phyloP scores from a whole-genome alignment of 2,329 filamentous ascomycete species.

The Clarireedia hainanense region DNA sequence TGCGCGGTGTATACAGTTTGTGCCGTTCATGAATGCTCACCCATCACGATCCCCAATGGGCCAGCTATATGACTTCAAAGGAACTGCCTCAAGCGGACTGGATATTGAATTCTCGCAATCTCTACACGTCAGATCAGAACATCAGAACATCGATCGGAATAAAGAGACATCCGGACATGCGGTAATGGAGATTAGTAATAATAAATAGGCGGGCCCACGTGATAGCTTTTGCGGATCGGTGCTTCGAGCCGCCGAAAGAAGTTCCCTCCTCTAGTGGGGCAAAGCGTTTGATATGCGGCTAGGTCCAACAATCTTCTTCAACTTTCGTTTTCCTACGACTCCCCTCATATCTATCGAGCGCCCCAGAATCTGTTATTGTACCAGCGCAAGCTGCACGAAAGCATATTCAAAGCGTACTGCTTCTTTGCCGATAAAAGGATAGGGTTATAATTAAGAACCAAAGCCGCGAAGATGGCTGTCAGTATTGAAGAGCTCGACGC shows the following conservation, averaged over 20 bases:
- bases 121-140: no score
- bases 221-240: no score
- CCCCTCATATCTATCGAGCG: constrained; percentile 15
- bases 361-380: constrained; percentile 12
- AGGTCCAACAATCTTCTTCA: constrained; percentile 13
- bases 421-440: constrained; percentile 18
- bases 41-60: no score
- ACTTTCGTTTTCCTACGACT: constrained; percentile 14
- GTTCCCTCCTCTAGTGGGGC: constrained; percentile 12
- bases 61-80: no score
- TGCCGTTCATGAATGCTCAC: no score
- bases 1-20: no score
- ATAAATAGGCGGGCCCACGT: no score
- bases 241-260: constrained; percentile 1
- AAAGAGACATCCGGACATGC: no score
- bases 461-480: constrained; percentile 49
- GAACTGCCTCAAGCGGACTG: no score
- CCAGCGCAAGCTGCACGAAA: constrained; percentile 24
- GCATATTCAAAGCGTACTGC: constrained; percentile 11
- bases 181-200: no score
- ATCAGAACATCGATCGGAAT: no score
- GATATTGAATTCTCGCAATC: no score
- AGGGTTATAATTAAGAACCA: constrained; percentile 17
- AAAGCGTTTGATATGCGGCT: constrained; percentile 16
- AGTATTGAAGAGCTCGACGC: constrained; percentile 91